Percentiles rank a stretch among this genome's conserved stretches.
Evolutionary conservation across 2,329 filamentous ascomycete species (phyloP).

Genomic region (Paraphaeosphaeria minitans): DNA sequence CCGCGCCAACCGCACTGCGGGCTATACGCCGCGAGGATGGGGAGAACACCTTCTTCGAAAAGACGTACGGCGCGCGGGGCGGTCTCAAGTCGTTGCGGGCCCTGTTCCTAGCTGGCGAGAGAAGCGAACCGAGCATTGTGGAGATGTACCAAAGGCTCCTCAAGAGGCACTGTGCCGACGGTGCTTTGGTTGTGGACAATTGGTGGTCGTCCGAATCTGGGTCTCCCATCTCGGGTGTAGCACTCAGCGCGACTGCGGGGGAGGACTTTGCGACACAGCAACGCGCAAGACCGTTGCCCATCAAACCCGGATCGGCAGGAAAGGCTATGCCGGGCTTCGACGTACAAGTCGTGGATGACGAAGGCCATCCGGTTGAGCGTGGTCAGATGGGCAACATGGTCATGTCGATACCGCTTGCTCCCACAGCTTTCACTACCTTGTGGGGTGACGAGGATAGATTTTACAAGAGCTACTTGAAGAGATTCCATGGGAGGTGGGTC

Average conservation of each 20-base stretch:
- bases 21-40: constrained; percentile 88
- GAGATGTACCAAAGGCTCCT: constrained; percentile 79
- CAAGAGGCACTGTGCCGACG: constrained; percentile 65
- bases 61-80: constrained; percentile 64
- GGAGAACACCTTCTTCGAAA: constrained; percentile 67
- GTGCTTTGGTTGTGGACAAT: constrained; percentile 70
- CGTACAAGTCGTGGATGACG: constrained; percentile 81
- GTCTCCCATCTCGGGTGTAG: constrained; percentile 69
- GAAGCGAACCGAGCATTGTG: constrained; percentile 86
- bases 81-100: constrained; percentile 74
- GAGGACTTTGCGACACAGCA: constrained; percentile 55
- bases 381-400: constrained; percentile 93
- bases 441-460: constrained; percentile 88
- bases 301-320: constrained; percentile 85
- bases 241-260: constrained; percentile 67
- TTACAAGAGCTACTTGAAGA: constrained; percentile 80
- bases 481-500: constrained; percentile 81
- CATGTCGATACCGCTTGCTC: constrained; percentile 78
- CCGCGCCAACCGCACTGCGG: constrained; percentile 83
- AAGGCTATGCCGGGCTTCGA: constrained; percentile 93
- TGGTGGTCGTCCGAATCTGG: constrained; percentile 78
- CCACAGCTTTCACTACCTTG: constrained; percentile 82
- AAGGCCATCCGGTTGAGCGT: constrained; percentile 70
- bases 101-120: constrained; percentile 85
- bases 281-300: constrained; percentile 57